Percentiles rank a stretch among this genome's conserved stretches.
Evolutionary conservation across 139 green algal species (phyloP).

Genomic region (Haematococcus sp.): DNA sequence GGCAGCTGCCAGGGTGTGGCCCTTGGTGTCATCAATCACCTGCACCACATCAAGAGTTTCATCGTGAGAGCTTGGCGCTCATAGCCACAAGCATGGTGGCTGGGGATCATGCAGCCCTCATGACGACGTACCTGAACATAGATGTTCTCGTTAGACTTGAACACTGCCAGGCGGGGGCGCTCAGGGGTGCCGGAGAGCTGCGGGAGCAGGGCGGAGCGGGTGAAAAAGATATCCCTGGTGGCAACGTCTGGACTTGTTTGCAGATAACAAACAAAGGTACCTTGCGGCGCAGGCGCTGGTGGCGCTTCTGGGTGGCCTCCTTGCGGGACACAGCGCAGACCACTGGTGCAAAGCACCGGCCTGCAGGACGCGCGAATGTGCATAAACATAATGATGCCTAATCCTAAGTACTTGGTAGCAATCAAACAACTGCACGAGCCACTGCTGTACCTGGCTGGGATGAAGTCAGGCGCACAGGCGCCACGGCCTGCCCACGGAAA

Average conservation of each 20-base stretch:
- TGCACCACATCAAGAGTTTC: constrained; percentile 32
- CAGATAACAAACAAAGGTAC: constrained; percentile 30
- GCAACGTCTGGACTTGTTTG: background rate
- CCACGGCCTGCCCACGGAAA: too few species aligned
- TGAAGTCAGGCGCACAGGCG: too few species aligned
- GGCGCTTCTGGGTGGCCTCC: constrained; percentile 49
- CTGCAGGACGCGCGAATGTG: constrained; percentile 8
- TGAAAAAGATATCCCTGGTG: background rate
- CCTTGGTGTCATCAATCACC: constrained; percentile 89
- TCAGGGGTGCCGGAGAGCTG: constrained; percentile 89
- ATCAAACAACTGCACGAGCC: background rate
- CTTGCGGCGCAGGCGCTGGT: constrained; percentile 67
- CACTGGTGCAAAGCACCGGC: constrained; percentile 21
- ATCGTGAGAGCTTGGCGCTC: too few species aligned
- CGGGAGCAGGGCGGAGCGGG: background rate
- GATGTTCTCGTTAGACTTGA: constrained; percentile 96
- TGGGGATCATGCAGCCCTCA: background rate
- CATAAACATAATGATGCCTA: background rate
- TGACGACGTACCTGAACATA: constrained; percentile 83
- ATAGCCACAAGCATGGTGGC: constrained; percentile 4
- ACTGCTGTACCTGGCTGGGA: background rate
- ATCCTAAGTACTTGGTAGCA: too few species aligned
- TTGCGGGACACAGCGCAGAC: constrained; percentile 22
- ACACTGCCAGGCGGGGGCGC: constrained; percentile 89
- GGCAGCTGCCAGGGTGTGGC: constrained; percentile 78